Conservation (phyloP, 1,284 basidiomycete genomes). For the Calocybe gambosa region DNA sequence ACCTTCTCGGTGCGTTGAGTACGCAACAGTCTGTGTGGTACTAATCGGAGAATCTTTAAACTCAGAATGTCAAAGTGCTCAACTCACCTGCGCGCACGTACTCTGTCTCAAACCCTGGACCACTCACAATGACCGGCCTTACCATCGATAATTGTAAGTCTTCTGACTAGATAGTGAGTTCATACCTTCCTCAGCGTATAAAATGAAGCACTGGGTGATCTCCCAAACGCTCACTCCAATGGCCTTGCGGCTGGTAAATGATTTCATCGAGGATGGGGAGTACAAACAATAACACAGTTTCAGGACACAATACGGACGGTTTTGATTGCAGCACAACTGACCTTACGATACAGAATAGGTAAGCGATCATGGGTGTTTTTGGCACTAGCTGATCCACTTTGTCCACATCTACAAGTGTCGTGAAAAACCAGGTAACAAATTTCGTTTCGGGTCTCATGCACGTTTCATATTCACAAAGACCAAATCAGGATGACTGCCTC, state of each 20-base stretch:
- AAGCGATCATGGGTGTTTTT: constrained; percentile 10
- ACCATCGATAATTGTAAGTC: constrained; percentile 39
- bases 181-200: neutral
- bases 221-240: constrained; percentile 38
- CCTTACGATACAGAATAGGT: constrained; percentile 39
- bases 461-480: neutral
- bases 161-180: neutral
- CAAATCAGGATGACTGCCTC: constrained; percentile 51
- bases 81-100: constrained; percentile 40
- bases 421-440: constrained; percentile 25
- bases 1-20: constrained; percentile 33
- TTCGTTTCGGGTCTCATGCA: neutral
- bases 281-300: neutral
- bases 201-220: constrained; percentile 32
- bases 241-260: constrained; percentile 31
- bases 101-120: constrained; percentile 33
- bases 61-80: constrained; percentile 34
- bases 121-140: constrained; percentile 30
- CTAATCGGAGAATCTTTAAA: constrained; percentile 23
- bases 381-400: neutral
- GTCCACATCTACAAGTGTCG: constrained; percentile 8
- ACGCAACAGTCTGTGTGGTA: constrained; percentile 24
- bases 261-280: neutral
- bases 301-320: constrained; percentile 51
- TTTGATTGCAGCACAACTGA: constrained; percentile 44